phyloP scores from a whole-genome alignment of 306 rosid genomes.

The Ormosia emarginata region DNA sequence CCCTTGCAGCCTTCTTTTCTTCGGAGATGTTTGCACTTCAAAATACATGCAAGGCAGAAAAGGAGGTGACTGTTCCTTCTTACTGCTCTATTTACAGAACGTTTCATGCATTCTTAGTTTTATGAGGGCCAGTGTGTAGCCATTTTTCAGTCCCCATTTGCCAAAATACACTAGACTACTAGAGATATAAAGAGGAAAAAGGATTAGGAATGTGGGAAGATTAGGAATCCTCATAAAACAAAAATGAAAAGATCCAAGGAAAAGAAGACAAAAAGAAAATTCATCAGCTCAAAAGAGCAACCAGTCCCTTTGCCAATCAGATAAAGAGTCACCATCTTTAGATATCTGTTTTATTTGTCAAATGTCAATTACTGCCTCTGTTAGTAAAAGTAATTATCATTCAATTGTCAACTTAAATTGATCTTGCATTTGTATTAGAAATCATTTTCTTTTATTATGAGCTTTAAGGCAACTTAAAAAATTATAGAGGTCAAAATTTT shows the following conservation, averaged over 20 bases:
- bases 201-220: too few species aligned
- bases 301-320: neutral
- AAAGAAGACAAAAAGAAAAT: neutral
- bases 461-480: neutral
- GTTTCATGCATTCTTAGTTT: neutral
- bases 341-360: neutral
- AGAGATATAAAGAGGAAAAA: neutral
- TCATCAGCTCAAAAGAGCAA: neutral
- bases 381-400: neutral
- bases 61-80: constrained; percentile 49
- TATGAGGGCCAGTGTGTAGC: neutral
- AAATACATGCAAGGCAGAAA: constrained; percentile 63
- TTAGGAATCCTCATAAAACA: neutral
- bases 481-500: neutral
- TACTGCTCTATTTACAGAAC: neutral
- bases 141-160: neutral
- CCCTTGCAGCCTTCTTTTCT: constrained; percentile 81
- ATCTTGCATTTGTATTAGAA: neutral
- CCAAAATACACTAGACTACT: neutral
- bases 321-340: neutral
- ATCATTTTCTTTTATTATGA: neutral
- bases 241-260: neutral
- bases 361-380: neutral
- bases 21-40: constrained; percentile 75
- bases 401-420: neutral